A percentile compares a stretch with the other conserved stretches of the same genome.
Conservation (phyloP, 2,329 filamentous ascomycete species). For the Epichloe sp. region DNA sequence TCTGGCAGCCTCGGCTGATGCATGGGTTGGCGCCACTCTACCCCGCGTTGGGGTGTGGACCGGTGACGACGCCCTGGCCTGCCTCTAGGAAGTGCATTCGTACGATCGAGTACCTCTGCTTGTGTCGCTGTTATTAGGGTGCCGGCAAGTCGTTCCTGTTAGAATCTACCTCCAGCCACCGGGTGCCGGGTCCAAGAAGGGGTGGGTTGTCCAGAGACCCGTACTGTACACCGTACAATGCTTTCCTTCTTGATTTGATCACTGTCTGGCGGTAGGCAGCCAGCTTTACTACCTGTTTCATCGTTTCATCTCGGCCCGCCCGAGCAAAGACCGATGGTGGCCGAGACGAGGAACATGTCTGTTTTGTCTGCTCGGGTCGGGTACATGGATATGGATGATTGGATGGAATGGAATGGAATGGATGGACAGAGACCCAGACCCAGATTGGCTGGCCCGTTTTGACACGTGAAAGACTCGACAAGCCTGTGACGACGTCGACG, state of each 20-base stretch:
- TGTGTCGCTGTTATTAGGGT: too few species aligned
- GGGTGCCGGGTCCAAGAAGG: not conserved
- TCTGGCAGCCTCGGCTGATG: not conserved
- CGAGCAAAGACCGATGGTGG: constrained; percentile 22
- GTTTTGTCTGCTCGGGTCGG: too few species aligned
- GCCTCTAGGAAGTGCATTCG: not conserved
- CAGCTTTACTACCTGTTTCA: not conserved
- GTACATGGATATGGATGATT: too few species aligned
- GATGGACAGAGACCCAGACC: constrained; percentile 1
- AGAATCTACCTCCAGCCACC: not conserved
- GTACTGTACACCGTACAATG: not conserved
- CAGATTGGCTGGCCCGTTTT: constrained; percentile 6
- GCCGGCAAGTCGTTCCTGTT: not conserved
- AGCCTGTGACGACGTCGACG: constrained; percentile 3
- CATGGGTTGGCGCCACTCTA: not conserved
- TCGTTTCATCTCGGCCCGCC: constrained; percentile 16
- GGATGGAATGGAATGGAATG: too few species aligned
- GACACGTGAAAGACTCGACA: constrained; percentile 21
- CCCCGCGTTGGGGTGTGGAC: not conserved
- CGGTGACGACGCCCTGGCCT: not conserved
- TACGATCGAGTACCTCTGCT: not conserved
- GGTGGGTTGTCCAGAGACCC: too few species aligned
- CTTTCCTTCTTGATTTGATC: not conserved
- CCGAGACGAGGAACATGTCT: constrained; percentile 11
- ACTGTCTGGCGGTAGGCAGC: not conserved